Evolutionary conservation across 2,329 filamentous ascomycete species (phyloP).

Genomic region (Verticillium nonalfalfae): DNA sequence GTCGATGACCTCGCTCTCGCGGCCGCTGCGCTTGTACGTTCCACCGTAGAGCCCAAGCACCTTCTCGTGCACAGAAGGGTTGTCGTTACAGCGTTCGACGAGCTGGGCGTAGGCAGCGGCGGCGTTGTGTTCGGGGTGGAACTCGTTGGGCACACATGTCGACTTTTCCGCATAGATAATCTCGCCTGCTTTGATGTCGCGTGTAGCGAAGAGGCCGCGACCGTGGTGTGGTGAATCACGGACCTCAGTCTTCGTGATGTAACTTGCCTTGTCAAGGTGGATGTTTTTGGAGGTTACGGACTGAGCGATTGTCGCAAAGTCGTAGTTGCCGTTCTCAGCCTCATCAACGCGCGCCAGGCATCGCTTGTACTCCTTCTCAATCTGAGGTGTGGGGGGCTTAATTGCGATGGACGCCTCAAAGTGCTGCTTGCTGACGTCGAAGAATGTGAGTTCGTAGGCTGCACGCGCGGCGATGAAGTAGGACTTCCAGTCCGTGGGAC

Average conservation of each 20-base stretch:
- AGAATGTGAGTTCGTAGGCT: conserved; percentile 25
- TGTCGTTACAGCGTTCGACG: conserved; percentile 30
- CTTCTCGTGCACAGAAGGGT: conserved; percentile 24
- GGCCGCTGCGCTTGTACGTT: conserved; percentile 20
- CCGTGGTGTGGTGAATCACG: conserved; percentile 25
- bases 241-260: conserved; percentile 23
- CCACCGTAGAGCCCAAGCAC: conserved; percentile 29
- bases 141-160: conserved; percentile 31
- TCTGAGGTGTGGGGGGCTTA: conserved; percentile 10
- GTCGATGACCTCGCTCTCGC: conserved; percentile 24
- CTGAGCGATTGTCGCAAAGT: conserved; percentile 9
- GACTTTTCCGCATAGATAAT: conserved; percentile 36
- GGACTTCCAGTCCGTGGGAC: conserved; percentile 21
- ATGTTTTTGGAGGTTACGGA: conserved; percentile 11
- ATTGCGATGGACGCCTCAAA: conserved; percentile 17
- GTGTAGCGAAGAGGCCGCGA: conserved; percentile 33
- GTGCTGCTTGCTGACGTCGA: conserved; percentile 14
- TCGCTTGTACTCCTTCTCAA: conserved; percentile 13
- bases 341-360: conserved; percentile 10
- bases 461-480: conserved; percentile 25
- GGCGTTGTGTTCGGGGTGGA: conserved; percentile 30
- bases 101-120: conserved; percentile 35
- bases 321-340: conserved; percentile 9
- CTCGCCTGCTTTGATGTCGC: conserved; percentile 28
- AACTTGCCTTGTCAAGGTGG: conserved; percentile 20